Base-by-base conservation (phyloP, 441 rosid species). In the Erodium texanum region DNA sequence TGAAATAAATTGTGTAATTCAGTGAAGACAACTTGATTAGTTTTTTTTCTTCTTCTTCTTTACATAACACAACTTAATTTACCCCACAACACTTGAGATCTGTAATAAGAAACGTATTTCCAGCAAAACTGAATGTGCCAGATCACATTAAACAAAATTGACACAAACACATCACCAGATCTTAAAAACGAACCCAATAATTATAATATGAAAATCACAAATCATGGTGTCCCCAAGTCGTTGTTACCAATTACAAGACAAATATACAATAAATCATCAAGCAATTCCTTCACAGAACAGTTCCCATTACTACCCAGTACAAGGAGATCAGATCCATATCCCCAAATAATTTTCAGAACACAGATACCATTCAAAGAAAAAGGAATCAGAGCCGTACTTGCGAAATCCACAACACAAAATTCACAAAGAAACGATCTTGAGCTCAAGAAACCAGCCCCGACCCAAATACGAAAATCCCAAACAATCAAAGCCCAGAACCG, bases 401-500 rank as follows among this genome's bases (percentile, higher is more conserved):
- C 8, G 15, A 36, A 50, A 8, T n/a, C 56, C 45, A 23, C 5
- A 52, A 36, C 18, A 19, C 61, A 63, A 67, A 41, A 29, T 15
- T 54, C 62, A 61, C 1, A 54, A 66, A 74, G 70, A 58, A 68
- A 23, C 66, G 71, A 67, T 61, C 68, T 66, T 34, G 24, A 58
- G 63, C 27, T 58, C 23, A 0, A n/a, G 41, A 27, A 77, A 67
- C 38, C 68, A 69, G 58, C 22, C 15, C 3, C 68, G 64, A 70
- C 63, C 76, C 79, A 66, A 66, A 62, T 8, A 59, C 0, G 50
- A 67, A 41, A 58, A 62, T 27, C 22, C 20, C 24, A 43, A 56
- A n/a, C 11, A 16, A 15, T 8, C 7, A 61, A 70, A 48, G 36
- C 61, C 27, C 14, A 59, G 12, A 65, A 34, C 45, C 27, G 56